Evolutionary conservation across 2,329 filamentous ascomycete genomes (phyloP), one percentile per base, ranked within the genome.

Genomic region (Arthrobotrys entomopaga): DNA sequence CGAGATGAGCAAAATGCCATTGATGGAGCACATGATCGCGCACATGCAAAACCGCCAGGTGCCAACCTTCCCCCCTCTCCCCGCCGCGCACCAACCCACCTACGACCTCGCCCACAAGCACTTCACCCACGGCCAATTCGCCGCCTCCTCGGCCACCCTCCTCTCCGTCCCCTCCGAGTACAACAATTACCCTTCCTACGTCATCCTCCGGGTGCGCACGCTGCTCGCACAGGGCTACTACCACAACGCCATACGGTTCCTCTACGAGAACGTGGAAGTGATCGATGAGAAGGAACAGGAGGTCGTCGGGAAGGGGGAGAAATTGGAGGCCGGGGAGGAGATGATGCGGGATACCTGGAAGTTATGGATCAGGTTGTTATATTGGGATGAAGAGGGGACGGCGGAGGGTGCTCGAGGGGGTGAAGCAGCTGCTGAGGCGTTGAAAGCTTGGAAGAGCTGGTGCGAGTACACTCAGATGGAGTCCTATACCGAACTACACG

Each of bases 11-110:
- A 56, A 46, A 15, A 73, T 73, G 69, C 59, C 69, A 42, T 19
- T 73, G 42, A 73, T 73, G 69, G 61, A 66, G 46, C 69, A 73
- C 57, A 73, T 73, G 69, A 73, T 73, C 49, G 69, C 69, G 61
- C 69, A 73, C 61, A 73, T 73, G 69, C 69, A 73, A 22, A 54
- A 73, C 40, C 69, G 69, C 49, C 69, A 61, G 54, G 69, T 73
- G 4, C 69, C 69, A 7, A 53, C 61, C 2, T 73, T 73, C 61
- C 61, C 61, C 6, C 48, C 69, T n/a, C 42, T 73, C n/a, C 69
- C 69, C n/a, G 43, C 69, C 13, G 49, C 64, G 22, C 69, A 73
- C 49, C 61, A 56, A 24, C 61, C 69, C 40, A 73, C 69, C 13
- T 63, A 63, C 56, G 29, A 65, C 19, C 48, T 42, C 15, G 56